Evolutionary conservation across 495 filamentous ascomycete genomes (phyloP), one percentile per base, ranked within the genome.

Genomic region (Hyaloscypha variabilis): DNA sequence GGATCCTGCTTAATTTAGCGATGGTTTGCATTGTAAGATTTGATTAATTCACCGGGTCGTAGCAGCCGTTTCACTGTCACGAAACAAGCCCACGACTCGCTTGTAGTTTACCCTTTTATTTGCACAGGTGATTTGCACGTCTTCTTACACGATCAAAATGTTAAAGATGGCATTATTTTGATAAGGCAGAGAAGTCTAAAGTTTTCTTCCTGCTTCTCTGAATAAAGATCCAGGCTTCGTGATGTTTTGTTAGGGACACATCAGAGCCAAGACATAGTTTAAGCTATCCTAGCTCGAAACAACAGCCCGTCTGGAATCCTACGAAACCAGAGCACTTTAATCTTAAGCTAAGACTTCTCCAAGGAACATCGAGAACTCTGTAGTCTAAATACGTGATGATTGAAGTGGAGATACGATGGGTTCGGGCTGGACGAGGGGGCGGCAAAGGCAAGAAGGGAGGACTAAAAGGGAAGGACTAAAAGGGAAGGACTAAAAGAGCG

Each of bases 401-500:
- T 46, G 17, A 46, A 46, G 39, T 19, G 4, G 2, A 13, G 31
- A 34, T 34, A 34, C 31, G 31, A 34, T 13, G 31, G 31, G 13
- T 6, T 34, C 31, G 31, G 31, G 31, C 31, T 34, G 13, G 13
- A 34, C n/a, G 31, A 34, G 6, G 31, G 8, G 31, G 31, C 2
- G 31, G 31, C 13, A 34, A 34, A 13, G 31, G 31, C 2, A 34
- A 13, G 31, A 17, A 5, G 31, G 31, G 31, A 6, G 31, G 31
- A 5, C 13, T 36, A 13, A 13, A 6, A 19, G 6, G 6, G 6
- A 1, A 54, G 51, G 51, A 54, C 4, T 54, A 54, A 60, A 42
- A 25, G 52, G 19, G 4, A 34, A 14, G 10, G 13, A 30, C 39
- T 61, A 61, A 61, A 52, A 61, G 21, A 51, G 39, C 39, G 58